Conservation (phyloP, 2,329 filamentous ascomycete genomes). For the Dryadomyces quercus-mongolicae region DNA sequence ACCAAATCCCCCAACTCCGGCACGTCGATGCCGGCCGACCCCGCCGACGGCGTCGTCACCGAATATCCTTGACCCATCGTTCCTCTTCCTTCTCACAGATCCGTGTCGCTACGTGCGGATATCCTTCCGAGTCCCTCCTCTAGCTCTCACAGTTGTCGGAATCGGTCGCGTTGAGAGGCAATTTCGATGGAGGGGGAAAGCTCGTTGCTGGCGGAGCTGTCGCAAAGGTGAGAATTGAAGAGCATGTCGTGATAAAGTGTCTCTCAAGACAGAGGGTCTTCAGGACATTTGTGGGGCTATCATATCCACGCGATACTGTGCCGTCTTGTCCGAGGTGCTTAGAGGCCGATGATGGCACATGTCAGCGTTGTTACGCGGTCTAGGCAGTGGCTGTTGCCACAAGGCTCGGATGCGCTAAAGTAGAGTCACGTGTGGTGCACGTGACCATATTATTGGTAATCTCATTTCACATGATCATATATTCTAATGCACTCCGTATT, state of each 20-base stretch:
- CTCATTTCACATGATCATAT: neutral
- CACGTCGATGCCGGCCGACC: slow-evolving; percentile 85
- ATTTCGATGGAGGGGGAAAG: neutral
- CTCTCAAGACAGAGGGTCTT: neutral
- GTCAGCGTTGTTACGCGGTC: neutral
- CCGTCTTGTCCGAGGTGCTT: neutral
- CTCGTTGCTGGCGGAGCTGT: neutral
- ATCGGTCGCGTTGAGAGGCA: neutral
- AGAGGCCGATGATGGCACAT: neutral
- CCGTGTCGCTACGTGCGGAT: neutral
- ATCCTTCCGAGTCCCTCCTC: neutral
- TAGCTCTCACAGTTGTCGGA: neutral
- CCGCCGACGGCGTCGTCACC: slow-evolving; percentile 79
- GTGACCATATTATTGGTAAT: neutral
- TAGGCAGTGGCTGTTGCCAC: neutral
- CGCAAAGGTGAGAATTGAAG: neutral
- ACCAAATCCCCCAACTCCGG: slow-evolving; percentile 81
- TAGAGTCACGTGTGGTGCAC: neutral
- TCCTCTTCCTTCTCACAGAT: neutral
- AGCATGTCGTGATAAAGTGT: neutral
- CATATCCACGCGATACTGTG: neutral
- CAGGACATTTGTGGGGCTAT: neutral
- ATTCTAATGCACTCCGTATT: too few relatives aligned
- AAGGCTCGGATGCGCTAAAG: neutral
- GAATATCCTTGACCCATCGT: slow-evolving; percentile 95